phyloP scores from a whole-genome alignment of 2,329 filamentous ascomycete species.

The Ceratocystis albifundus region DNA sequence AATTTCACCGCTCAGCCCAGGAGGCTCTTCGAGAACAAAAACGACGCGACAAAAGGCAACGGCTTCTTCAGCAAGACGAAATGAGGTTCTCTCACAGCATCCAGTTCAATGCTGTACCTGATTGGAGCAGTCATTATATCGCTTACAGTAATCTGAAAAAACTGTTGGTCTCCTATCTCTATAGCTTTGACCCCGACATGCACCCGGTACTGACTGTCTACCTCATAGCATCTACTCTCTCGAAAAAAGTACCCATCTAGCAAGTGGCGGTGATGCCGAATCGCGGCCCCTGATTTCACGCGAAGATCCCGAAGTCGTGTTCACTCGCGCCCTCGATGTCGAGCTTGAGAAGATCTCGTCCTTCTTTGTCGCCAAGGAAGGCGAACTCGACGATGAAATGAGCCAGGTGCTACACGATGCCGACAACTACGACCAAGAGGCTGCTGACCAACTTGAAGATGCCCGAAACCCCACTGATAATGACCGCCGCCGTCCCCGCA shows the following conservation, averaged over 20 bases:
- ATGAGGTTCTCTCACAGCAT: slow-evolving; percentile 99
- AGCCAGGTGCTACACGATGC: slow-evolving; percentile 66
- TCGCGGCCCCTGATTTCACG: slow-evolving; percentile 67
- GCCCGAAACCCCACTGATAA: slow-evolving; percentile 26
- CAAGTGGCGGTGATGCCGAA: slow-evolving; percentile 59
- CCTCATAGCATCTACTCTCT: slow-evolving; percentile 76
- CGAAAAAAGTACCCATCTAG: slow-evolving; percentile 59
- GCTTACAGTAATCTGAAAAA: slow-evolving; percentile 99
- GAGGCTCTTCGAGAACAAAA: slow-evolving; percentile 34
- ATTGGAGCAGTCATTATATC: slow-evolving; percentile 97
- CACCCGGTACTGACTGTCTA: background rate
- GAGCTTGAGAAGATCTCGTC: slow-evolving; percentile 90
- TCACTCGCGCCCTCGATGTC: slow-evolving; percentile 67
- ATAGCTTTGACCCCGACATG: background rate
- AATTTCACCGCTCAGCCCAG: slow-evolving; percentile 24
- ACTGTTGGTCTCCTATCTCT: slow-evolving; percentile 50
- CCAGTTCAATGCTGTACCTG: slow-evolving; percentile 98
- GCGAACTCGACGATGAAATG: slow-evolving; percentile 73
- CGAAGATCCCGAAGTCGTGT: slow-evolving; percentile 68
- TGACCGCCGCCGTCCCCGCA: slow-evolving; percentile 25
- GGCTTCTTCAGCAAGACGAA: slow-evolving; percentile 63
- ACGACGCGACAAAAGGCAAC: slow-evolving; percentile 51
- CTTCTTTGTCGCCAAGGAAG: slow-evolving; percentile 83
- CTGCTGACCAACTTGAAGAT: slow-evolving; percentile 34
- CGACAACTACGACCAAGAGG: slow-evolving; percentile 52